These are phyloP conservation scores for Lanzia echinophila DNA, from an alignment of 2,329 filamentous ascomycete species.

Conservation along the genomic window DNA sequence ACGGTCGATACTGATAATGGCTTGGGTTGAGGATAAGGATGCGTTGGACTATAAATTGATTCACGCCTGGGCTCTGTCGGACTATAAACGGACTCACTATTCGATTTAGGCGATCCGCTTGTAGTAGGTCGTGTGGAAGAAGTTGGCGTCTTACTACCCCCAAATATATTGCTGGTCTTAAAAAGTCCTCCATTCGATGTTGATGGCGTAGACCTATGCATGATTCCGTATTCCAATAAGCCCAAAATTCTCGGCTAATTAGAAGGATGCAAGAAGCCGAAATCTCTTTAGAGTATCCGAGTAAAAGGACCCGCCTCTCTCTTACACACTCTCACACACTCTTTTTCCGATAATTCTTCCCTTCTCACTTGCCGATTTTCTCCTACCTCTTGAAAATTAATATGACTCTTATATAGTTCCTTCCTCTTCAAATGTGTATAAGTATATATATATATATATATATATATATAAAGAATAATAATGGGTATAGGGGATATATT, in stretches of 20 bases:
- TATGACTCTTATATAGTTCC: background rate
- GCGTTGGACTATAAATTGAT: too few relatives aligned
- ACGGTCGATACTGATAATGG: constrained; percentile 41
- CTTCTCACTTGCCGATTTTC: too few relatives aligned
- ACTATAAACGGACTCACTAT: constrained; percentile 18
- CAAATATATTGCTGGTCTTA: constrained; percentile 19
- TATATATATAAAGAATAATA: too few relatives aligned
- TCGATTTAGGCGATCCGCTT: constrained; percentile 18
- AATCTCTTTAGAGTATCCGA: background rate
- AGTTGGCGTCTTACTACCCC: constrained; percentile 23
- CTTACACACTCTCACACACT: background rate
- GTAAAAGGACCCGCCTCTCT: background rate
- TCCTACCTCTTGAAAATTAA: too few relatives aligned
- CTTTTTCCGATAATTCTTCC: background rate
- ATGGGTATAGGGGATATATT: too few relatives aligned
- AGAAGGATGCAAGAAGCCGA: background rate
- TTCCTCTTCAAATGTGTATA: background rate
- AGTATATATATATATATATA: background rate
- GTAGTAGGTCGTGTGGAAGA: constrained; percentile 24
- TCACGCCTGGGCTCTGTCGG: background rate
- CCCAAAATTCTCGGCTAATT: constrained; percentile 8
- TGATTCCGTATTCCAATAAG: constrained; percentile 2
- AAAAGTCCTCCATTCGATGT: constrained; percentile 16
- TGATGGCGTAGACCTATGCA: constrained; percentile 13
- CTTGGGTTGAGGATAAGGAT: constrained; percentile 2